These are phyloP conservation scores for Cyberlindnera veronae DNA, from an alignment of 805 yeast genomes.

Conservation along the genomic window DNA sequence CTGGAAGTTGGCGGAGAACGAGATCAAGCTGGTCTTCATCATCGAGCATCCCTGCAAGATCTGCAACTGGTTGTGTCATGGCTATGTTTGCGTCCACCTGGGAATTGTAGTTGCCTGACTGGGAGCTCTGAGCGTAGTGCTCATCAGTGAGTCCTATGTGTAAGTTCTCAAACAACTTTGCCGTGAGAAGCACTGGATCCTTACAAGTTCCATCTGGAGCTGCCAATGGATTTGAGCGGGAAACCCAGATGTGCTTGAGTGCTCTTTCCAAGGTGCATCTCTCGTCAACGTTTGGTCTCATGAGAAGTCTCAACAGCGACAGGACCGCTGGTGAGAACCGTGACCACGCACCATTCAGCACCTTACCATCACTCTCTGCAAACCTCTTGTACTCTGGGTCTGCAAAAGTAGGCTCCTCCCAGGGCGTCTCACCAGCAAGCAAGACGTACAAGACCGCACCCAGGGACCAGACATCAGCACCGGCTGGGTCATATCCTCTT, in stretches of 20 bases:
- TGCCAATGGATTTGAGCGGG: constrained; percentile 40
- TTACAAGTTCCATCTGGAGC: constrained; percentile 47
- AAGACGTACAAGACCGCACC: constrained; percentile 62
- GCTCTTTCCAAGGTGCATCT: constrained; percentile 42
- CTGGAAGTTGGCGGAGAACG: constrained; percentile 23
- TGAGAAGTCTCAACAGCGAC: constrained; percentile 48
- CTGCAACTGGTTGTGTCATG: constrained; percentile 47
- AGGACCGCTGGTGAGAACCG: constrained; percentile 45
- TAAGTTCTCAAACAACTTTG: constrained; percentile 47
- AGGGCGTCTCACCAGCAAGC: constrained; percentile 63
- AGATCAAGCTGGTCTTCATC: constrained; percentile 30
- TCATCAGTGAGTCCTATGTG: constrained; percentile 52
- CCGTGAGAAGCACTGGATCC: constrained; percentile 49
- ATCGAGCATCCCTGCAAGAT: constrained; percentile 40
- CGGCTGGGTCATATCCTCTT: constrained; percentile 52
- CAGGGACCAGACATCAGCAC: constrained; percentile 66
- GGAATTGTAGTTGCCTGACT: constrained; percentile 22
- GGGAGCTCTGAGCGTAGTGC: constrained; percentile 30
- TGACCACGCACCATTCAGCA: constrained; percentile 51
- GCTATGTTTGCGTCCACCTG: constrained; percentile 20
- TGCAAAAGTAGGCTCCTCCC: constrained; percentile 59
- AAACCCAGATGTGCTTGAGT: constrained; percentile 54
- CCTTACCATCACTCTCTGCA: constrained; percentile 43
- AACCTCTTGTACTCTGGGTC: constrained; percentile 47
- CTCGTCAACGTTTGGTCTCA: constrained; percentile 45